Conservation (phyloP, 2,329 filamentous ascomycete species). For the Colletotrichum incanum region DNA sequence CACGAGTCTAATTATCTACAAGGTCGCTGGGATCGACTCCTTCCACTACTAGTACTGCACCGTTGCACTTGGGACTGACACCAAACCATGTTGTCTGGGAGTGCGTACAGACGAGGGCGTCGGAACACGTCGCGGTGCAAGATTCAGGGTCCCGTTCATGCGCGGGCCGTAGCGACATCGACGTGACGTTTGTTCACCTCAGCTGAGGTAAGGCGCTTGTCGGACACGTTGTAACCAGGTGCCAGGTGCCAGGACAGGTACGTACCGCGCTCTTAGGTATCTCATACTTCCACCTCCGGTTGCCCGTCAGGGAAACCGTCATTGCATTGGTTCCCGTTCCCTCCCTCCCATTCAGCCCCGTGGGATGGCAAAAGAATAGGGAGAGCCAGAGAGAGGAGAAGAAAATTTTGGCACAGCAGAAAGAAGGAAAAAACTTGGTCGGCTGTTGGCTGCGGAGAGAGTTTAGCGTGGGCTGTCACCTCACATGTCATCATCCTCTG, state of each 20-base stretch:
- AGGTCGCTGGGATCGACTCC: not conserved
- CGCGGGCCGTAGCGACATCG: slow-evolving; percentile 24
- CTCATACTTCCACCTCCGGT: slow-evolving; percentile 4
- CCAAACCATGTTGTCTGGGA: not conserved
- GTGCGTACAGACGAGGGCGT: not conserved
- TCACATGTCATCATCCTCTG: slow-evolving; percentile 42
- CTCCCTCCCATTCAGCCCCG: slow-evolving; percentile 7
- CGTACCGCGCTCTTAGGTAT: slow-evolving; percentile 4
- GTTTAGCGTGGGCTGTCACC: slow-evolving; percentile 40
- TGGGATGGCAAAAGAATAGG: not conserved
- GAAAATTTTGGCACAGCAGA: not conserved
- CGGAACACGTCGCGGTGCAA: slow-evolving; percentile 14
- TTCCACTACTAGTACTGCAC: not conserved
- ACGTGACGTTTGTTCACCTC: slow-evolving; percentile 33
- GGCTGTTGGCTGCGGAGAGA: slow-evolving; percentile 24
- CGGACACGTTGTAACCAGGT: not conserved
- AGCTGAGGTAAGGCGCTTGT: slow-evolving; percentile 11
- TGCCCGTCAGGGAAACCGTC: not conserved
- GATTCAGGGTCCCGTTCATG: slow-evolving; percentile 36
- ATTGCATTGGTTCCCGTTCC: not conserved
- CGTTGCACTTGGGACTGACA: not conserved
- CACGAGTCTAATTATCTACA: not conserved
- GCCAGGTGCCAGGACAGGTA: not conserved
- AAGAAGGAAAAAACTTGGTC: not conserved
- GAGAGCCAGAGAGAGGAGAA: not conserved